Base-by-base conservation (phyloP, 768 basidiomycete species). In the Calocybe cyanea region DNA sequence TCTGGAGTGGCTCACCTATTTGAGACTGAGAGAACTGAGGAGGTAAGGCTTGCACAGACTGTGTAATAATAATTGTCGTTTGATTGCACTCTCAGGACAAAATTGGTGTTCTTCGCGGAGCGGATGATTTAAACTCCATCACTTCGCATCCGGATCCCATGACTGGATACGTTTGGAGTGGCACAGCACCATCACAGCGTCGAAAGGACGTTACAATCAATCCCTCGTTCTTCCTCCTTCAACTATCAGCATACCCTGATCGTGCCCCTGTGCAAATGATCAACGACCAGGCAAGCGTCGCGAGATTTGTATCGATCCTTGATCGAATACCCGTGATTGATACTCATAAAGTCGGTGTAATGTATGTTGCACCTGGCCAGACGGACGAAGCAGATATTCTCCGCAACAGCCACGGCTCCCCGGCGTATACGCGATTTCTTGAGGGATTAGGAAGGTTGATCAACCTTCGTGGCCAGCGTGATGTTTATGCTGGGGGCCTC, bases 281-380 rank as follows among this genome's bases (percentile, higher is more conserved):
- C 4, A 61, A 71, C 4, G 77, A 83, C 38, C 69, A 78, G 8
- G 69, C 81, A 1, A 63, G 67, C 11, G 73, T 88, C 31, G 65
- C 77, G 3, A 69, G 74, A 20, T 80, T 85, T 48, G 69, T 93
- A 51, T 70, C 75, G 19, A 75, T 74, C 6, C 74, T 98, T 36
- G 92, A 96, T 55, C 71, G 78, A 34, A 86, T 88, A 33, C 94
- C 93, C 0, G 92, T 98, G 55, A 94, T 99, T 49, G 96, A 99
- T 64, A 93, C 90, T 0, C 92, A 98, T 65, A 95, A 96, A 64
- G 86, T 98, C 28, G 96, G 92, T 3, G 87, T 99, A 46, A 76
- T 99, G 69, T 99, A 98, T 57, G 95, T 93, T 36, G 94, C 87
- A 0, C 90, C 92, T 3, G 92, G 91, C 1, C 96, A 98, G 64